Percentiles rank a stretch among this genome's conserved stretches.
Evolutionary conservation across 2,329 filamentous ascomycete genomes (phyloP).

Genomic region (Pyrenochaeta sp.): DNA sequence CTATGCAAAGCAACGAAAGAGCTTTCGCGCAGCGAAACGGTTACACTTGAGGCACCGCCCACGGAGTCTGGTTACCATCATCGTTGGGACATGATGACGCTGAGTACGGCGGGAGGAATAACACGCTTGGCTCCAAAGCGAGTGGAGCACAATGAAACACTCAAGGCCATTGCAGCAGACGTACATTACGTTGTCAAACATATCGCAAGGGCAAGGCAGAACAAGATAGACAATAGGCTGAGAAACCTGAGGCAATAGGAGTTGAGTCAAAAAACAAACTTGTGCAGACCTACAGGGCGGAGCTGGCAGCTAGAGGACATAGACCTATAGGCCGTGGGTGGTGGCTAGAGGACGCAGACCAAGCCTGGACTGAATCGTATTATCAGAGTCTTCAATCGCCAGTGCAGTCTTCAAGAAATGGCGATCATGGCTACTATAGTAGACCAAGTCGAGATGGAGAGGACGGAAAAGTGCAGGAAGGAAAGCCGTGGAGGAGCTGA

Average conservation of each 20-base stretch:
- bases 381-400: not conserved
- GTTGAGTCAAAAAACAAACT: not conserved
- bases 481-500: too few species aligned
- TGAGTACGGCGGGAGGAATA: slow-evolving; percentile 72
- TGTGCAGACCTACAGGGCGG: not conserved
- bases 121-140: slow-evolving; percentile 4
- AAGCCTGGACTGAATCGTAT: not conserved
- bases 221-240: not conserved
- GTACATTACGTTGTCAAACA: slow-evolving; percentile 21
- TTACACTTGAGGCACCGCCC: not conserved
- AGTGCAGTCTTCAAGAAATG: not conserved
- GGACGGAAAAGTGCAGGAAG: too few species aligned
- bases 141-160: not conserved
- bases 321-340: not conserved
- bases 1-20: slow-evolving; percentile 14
- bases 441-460: not conserved
- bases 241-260: not conserved
- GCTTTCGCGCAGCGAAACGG: not conserved
- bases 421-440: too few species aligned
- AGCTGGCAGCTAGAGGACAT: not conserved
- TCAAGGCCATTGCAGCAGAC: not conserved
- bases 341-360: not conserved
- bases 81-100: slow-evolving; percentile 82
- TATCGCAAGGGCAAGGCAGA: slow-evolving; percentile 19
- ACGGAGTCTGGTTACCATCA: slow-evolving; percentile 9